A percentile compares a stretch with the other conserved stretches of the same genome.
These are phyloP conservation scores for Glycine soja DNA, from an alignment of 306 rosid species.

Conservation along the genomic window DNA sequence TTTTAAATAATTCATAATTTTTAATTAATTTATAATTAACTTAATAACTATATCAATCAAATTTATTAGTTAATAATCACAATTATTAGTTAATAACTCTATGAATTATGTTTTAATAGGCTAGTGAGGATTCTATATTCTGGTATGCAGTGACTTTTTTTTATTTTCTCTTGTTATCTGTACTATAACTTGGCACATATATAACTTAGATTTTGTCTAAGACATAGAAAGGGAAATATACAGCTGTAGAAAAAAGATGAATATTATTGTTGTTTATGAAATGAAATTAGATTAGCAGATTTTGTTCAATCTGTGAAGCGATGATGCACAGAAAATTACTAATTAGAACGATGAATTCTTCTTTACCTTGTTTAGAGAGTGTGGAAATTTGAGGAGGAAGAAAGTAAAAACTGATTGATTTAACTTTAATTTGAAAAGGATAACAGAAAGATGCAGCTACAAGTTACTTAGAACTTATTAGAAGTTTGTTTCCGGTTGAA, in stretches of 20 bases:
- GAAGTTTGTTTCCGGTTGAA: slow-evolving; percentile 26
- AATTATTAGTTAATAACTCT: no score
- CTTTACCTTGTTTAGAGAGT: background rate
- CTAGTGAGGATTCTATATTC: background rate
- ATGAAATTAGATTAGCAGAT: background rate
- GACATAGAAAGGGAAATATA: background rate
- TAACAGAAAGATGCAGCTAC: background rate
- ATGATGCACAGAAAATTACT: background rate
- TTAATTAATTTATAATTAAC: no score
- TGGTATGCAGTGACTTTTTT: background rate
- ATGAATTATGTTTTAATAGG: no score
- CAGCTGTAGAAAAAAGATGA: background rate
- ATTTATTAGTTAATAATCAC: no score
- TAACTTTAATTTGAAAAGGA: background rate
- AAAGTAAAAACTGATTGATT: slow-evolving; percentile 1
- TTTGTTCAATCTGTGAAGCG: background rate
- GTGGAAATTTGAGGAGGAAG: background rate
- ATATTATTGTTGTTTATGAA: background rate
- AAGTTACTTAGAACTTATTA: background rate
- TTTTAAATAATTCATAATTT: no score
- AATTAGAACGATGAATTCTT: background rate
- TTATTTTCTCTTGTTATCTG: background rate
- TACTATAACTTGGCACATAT: background rate
- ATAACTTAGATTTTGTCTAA: background rate
- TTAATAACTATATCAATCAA: no score